Conservation (phyloP, 2,329 filamentous ascomycete species). For the Diaporthe sp. region DNA sequence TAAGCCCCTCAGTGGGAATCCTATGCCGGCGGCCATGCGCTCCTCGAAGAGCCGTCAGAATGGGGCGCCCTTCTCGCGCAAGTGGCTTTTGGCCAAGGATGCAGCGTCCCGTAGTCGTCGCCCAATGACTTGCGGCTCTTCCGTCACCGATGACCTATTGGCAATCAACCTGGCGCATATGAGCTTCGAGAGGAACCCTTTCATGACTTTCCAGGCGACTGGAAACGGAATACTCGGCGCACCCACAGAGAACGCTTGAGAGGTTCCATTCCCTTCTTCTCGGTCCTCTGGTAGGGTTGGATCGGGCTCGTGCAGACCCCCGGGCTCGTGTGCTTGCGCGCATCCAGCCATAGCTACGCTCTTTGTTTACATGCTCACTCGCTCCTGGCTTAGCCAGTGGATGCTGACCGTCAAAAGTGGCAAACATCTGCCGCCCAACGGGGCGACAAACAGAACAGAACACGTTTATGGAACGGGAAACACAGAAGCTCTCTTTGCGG, state of each 20-base stretch:
- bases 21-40: slow-evolving; percentile 30
- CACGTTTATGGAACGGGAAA: slow-evolving; percentile 8
- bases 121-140: slow-evolving; percentile 27
- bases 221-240: slow-evolving; percentile 2
- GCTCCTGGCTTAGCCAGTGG: neutral
- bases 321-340: neutral
- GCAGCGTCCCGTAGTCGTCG: slow-evolving; percentile 24
- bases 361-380: neutral
- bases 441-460: slow-evolving; percentile 23
- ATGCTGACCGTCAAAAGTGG: neutral
- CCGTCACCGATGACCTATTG: slow-evolving; percentile 19
- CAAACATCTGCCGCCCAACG: slow-evolving; percentile 1
- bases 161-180: slow-evolving; percentile 13
- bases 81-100: slow-evolving; percentile 27
- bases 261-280: neutral
- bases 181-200: neutral
- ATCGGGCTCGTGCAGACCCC: slow-evolving; percentile 21
- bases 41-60: slow-evolving; percentile 23
- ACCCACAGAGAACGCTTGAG: neutral
- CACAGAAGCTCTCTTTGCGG: neutral
- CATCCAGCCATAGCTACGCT: neutral
- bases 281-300: neutral
- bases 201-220: slow-evolving; percentile 8
- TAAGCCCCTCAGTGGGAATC: slow-evolving; percentile 26
- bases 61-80: slow-evolving; percentile 11